Percentiles rank a stretch among this genome's conserved stretches.
Evolutionary conservation across 495 filamentous ascomycete genomes (phyloP).

Genomic region (Neurospora sp.): DNA sequence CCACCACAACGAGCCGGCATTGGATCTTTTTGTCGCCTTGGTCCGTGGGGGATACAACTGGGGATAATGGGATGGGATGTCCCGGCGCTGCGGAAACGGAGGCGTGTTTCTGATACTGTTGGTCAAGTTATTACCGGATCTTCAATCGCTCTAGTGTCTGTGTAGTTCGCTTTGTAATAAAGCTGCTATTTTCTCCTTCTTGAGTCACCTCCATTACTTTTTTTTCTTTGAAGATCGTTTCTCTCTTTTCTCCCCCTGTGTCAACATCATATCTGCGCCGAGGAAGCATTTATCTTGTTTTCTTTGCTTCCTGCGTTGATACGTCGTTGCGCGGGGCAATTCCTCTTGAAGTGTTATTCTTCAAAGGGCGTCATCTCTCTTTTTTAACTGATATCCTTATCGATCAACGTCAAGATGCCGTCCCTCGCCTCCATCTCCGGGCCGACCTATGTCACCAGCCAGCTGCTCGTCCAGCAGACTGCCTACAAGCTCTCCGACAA

Average conservation of each 20-base stretch:
- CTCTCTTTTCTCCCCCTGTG: not conserved
- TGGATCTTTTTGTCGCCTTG: not conserved
- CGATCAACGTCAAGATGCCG: conserved; percentile 20
- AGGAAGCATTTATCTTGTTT: not conserved
- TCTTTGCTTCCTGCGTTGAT: conserved; percentile 12
- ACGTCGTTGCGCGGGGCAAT: conserved; percentile 7
- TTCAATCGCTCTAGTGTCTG: not conserved
- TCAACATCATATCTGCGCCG: not conserved
- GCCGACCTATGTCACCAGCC: conserved; percentile 82
- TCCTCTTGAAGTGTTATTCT: conserved; percentile 14
- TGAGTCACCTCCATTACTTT: not conserved
- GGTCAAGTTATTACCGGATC: not conserved
- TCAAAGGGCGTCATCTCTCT: not conserved
- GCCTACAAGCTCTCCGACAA: conserved; percentile 89
- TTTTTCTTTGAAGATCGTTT: not conserved
- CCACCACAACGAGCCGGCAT: not conserved
- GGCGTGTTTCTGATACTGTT: not conserved
- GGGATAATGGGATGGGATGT: not conserved
- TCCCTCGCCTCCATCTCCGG: conserved; percentile 62
- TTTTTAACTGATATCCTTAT: not conserved
- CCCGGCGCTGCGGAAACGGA: not conserved
- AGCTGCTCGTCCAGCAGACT: conserved; percentile 89
- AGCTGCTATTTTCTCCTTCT: not conserved
- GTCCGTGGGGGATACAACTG: not conserved
- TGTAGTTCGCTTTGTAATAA: not conserved